A percentile compares a stretch with the other conserved stretches of the same genome.
These are phyloP conservation scores for Boletus subparvulus DNA, from an alignment of 768 basidiomycete species.

Conservation along the genomic window DNA sequence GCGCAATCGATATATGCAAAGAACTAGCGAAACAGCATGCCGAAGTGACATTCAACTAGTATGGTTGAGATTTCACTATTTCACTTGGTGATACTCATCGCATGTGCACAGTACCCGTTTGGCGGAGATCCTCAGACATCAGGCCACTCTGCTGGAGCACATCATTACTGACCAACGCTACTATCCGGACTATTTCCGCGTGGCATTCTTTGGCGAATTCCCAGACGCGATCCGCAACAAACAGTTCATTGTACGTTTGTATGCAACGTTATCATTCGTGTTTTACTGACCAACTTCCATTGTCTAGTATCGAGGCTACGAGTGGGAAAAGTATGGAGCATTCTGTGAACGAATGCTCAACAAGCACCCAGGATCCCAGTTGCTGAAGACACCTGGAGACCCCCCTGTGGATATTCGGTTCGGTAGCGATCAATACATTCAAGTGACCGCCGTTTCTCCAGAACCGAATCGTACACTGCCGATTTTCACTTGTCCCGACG, in stretches of 20 bases:
- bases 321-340: conserved; percentile 90
- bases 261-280: background rate
- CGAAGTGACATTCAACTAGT: conserved; percentile 91
- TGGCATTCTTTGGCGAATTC: conserved; percentile 92
- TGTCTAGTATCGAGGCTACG: conserved; percentile 83
- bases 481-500: conserved; percentile 84
- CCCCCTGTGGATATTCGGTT: conserved; percentile 79
- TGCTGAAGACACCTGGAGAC: conserved; percentile 71
- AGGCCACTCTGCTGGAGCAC: conserved; percentile 84
- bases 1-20: conserved; percentile 89
- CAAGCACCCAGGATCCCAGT: conserved; percentile 83
- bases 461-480: conserved; percentile 77
- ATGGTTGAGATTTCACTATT: conserved; percentile 27
- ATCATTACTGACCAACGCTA: conserved; percentile 82
- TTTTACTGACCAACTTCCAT: background rate
- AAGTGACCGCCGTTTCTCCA: conserved; percentile 81
- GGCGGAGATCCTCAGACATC: conserved; percentile 82
- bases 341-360: conserved; percentile 91
- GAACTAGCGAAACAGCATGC: conserved; percentile 88
- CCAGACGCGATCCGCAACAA: conserved; percentile 82
- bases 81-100: conserved; percentile 3
- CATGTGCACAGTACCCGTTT: conserved; percentile 60
- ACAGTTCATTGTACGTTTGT: conserved; percentile 76
- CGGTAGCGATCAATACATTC: conserved; percentile 81
- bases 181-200: conserved; percentile 91